Conservation (phyloP, 2,329 filamentous ascomycete genomes). For the Hymenoscyphus scutula region DNA sequence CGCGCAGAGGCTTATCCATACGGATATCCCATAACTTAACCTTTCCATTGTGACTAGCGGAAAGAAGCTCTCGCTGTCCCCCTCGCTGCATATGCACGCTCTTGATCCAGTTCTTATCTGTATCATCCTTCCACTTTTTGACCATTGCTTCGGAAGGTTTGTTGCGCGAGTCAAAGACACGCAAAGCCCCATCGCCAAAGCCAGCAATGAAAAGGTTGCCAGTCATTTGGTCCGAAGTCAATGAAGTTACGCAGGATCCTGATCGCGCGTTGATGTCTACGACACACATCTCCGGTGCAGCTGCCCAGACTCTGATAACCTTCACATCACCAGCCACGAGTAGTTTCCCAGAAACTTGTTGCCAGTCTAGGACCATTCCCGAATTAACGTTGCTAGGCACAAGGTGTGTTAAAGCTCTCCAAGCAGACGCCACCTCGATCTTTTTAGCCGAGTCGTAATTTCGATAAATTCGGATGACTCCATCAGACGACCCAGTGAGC, state of each 20-base stretch:
- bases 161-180: constrained; percentile 87
- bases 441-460: constrained; percentile 78
- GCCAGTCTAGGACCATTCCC: constrained; percentile 97
- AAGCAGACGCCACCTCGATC: constrained; percentile 84
- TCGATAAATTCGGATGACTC: constrained; percentile 88
- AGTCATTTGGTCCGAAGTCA: constrained; percentile 97
- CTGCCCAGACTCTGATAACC: constrained; percentile 95
- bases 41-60: constrained; percentile 87
- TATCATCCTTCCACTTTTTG: constrained; percentile 92
- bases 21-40: constrained; percentile 96
- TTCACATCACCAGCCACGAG: constrained; percentile 96
- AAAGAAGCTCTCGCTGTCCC: constrained; percentile 85
- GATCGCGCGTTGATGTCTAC: constrained; percentile 94
- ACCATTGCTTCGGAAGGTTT: constrained; percentile 89
- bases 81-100: constrained; percentile 96
- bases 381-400: constrained; percentile 92
- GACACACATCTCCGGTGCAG: constrained; percentile 86
- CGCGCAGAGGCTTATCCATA: constrained; percentile 73
- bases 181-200: constrained; percentile 91
- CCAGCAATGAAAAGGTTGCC: constrained; percentile 95
- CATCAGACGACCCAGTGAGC: constrained; percentile 93
- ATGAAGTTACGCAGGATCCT: constrained; percentile 89
- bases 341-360: constrained; percentile 92
- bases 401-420: constrained; percentile 89
- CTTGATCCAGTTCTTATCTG: constrained; percentile 84